Conservation (phyloP, 441 rosid species). For the Populus hybrid region DNA sequence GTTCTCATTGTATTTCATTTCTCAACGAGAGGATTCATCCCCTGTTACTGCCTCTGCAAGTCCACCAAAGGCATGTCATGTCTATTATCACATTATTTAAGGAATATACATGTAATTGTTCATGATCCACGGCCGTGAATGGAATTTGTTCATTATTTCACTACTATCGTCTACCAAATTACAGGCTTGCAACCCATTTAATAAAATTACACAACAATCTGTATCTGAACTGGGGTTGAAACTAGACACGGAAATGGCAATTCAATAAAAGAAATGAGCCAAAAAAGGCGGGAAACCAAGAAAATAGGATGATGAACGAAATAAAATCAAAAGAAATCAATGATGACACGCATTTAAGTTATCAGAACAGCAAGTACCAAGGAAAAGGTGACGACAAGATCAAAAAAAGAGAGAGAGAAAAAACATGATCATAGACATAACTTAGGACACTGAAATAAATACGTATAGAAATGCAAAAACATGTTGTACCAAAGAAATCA, state of each 20-base stretch:
- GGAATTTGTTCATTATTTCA: too few relatives aligned
- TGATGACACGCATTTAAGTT: neutral
- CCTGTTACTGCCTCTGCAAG: neutral
- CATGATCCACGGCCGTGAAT: neutral
- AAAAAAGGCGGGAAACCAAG: neutral
- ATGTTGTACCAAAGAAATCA: constrained; percentile 54
- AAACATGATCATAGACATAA: neutral
- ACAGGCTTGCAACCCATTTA: neutral
- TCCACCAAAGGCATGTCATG: neutral
- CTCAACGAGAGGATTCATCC: too few relatives aligned
- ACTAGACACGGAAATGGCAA: neutral
- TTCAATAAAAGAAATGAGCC: neutral
- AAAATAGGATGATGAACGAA: neutral
- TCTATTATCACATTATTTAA: neutral
- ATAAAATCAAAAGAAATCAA: neutral
- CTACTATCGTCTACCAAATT: neutral
- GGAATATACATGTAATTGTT: neutral
- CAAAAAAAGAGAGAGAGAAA: too few relatives aligned
- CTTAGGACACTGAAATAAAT: neutral
- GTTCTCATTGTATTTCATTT: too few relatives aligned
- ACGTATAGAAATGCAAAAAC: neutral
- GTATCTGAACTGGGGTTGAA: neutral
- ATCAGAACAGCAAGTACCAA: neutral
- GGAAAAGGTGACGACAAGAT: too few relatives aligned
- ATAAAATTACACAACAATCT: neutral